Percentiles rank a stretch among this genome's conserved stretches.
Evolutionary conservation across 805 yeast genomes (phyloP).

Genomic region (Blastobotrys chiropterorum): DNA sequence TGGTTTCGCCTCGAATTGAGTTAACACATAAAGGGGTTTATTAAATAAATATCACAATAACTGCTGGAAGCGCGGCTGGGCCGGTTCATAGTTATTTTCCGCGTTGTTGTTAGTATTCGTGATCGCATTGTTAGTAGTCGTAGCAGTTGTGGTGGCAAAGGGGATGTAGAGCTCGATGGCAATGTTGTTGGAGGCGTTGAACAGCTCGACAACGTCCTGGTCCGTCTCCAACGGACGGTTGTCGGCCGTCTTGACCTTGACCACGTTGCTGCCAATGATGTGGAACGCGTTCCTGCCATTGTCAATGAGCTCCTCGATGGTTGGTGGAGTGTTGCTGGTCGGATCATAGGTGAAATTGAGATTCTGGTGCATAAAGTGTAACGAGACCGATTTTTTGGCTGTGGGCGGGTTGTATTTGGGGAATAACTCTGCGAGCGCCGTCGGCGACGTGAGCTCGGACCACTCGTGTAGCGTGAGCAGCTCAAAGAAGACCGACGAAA

Average conservation of each 20-base stretch:
- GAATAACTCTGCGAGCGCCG: background rate
- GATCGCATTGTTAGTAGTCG: background rate
- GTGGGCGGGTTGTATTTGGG: constrained; percentile 1
- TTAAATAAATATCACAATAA: background rate
- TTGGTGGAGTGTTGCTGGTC: constrained; percentile 70
- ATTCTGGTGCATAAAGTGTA: constrained; percentile 24
- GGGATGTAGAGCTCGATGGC: background rate
- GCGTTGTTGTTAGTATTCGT: background rate
- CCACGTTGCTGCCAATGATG: constrained; percentile 35
- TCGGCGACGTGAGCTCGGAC: background rate
- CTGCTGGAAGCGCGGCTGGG: constrained; percentile 4
- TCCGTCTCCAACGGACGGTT: constrained; percentile 37
- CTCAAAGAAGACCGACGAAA: constrained; percentile 64
- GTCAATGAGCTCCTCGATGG: constrained; percentile 66
- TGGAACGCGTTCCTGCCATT: constrained; percentile 71
- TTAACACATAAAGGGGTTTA: too few species aligned
- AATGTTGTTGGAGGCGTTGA: constrained; percentile 21
- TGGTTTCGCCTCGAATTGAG: too few species aligned
- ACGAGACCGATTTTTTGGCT: constrained; percentile 25
- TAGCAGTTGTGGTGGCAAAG: background rate
- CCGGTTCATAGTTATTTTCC: background rate
- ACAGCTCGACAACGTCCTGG: constrained; percentile 42
- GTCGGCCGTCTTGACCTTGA: constrained; percentile 33
- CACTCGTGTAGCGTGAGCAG: constrained; percentile 44
- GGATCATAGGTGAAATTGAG: constrained; percentile 63